A percentile compares a stretch with the other conserved stretches of the same genome.
These are phyloP conservation scores for Backusella parvicylindrica DNA, from an alignment of 192 early-diverging fungal species.

Conservation along the genomic window DNA sequence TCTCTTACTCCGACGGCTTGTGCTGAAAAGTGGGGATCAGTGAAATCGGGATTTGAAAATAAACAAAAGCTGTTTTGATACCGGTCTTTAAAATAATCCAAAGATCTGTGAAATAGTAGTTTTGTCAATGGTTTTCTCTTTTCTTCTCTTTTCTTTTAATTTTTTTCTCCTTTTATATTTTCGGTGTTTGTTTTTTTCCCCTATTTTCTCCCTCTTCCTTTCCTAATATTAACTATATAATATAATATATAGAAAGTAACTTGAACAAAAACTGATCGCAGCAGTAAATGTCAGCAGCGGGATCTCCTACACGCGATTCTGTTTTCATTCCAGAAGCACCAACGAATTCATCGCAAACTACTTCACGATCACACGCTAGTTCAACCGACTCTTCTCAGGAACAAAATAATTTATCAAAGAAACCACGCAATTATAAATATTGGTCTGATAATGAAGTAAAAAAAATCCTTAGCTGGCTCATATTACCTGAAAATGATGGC, in stretches of 20 bases:
- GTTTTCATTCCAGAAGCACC: neutral
- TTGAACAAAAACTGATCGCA: neutral
- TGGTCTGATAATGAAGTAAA: constrained; percentile 5
- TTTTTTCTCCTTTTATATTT: neutral
- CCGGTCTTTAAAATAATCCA: neutral
- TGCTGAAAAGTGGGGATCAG: neutral
- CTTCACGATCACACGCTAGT: neutral
- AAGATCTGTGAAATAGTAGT: neutral
- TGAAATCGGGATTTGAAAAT: neutral
- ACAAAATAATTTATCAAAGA: constrained; percentile 2
- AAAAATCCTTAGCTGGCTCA: neutral
- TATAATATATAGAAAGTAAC: neutral
- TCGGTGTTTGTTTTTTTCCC: neutral
- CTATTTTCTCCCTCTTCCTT: neutral
- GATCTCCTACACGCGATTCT: constrained; percentile 2
- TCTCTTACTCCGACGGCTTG: neutral
- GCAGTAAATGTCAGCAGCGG: neutral
- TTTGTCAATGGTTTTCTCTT: neutral
- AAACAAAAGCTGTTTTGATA: neutral
- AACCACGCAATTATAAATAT: constrained; percentile 5
- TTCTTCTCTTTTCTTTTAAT: neutral
- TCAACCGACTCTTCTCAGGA: neutral
- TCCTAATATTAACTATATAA: neutral
- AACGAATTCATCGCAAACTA: neutral
- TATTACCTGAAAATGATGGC: neutral